A percentile compares a stretch with the other conserved stretches of the same genome.
Conservation (phyloP, 2,329 filamentous ascomycete genomes). For the Alternaria tenuissima region DNA sequence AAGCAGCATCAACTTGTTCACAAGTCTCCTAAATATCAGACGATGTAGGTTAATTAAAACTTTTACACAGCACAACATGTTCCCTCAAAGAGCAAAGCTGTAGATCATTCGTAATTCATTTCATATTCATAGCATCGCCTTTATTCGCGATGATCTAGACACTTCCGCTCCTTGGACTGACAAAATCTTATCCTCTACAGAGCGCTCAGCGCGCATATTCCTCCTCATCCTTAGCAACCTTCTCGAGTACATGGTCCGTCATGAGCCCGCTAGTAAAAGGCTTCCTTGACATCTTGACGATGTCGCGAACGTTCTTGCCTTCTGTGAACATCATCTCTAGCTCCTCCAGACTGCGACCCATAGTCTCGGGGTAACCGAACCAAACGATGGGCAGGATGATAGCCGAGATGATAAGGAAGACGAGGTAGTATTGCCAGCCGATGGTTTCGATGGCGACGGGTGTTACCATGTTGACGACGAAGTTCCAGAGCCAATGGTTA, state of each 20-base stretch:
- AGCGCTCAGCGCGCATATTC: conserved; percentile 3
- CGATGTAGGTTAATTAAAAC: not conserved
- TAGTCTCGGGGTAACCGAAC: conserved; percentile 60
- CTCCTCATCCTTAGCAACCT: conserved; percentile 24
- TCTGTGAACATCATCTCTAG: conserved; percentile 53
- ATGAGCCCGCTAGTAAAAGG: conserved; percentile 23
- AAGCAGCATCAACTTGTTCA: not conserved
- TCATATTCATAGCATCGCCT: conserved; percentile 3
- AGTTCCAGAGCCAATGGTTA: conserved; percentile 58
- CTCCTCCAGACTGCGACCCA: conserved; percentile 59
- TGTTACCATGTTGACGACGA: conserved; percentile 39
- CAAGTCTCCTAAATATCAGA: not conserved
- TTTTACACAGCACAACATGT: not conserved
- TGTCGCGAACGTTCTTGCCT: conserved; percentile 42
- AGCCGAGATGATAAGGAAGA: conserved; percentile 58
- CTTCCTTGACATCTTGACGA: conserved; percentile 34
- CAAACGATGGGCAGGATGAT: conserved; percentile 57
- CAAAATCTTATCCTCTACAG: not conserved
- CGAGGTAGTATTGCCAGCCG: conserved; percentile 61
- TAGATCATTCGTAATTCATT: not conserved
- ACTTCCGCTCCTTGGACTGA: accelerated
- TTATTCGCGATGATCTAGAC: not conserved
- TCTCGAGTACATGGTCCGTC: conserved; percentile 17
- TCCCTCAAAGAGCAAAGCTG: not conserved
- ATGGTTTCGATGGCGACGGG: conserved; percentile 60